These are phyloP conservation scores for Chaetomiaceae sp. DNA, from an alignment of 2,329 filamentous ascomycete species.

Conservation along the genomic window DNA sequence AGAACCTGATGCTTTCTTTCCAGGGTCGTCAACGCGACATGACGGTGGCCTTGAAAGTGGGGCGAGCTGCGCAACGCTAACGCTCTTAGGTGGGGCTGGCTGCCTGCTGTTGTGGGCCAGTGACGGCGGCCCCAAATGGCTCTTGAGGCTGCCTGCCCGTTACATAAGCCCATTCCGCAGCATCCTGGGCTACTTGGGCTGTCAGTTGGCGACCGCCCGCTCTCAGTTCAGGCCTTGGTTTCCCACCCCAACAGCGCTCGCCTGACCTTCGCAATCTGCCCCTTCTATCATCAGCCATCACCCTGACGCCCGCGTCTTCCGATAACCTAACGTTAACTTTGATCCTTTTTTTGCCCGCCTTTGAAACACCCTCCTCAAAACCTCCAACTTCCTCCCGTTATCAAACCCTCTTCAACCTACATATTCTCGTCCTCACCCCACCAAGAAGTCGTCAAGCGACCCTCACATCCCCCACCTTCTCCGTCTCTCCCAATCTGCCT, in stretches of 20 bases:
- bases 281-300: not conserved
- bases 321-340: too few relatives aligned
- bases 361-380: not conserved
- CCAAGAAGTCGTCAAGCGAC: not conserved
- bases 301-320: not conserved
- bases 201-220: not conserved
- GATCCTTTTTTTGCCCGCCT: not conserved
- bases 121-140: slow-evolving; percentile 2
- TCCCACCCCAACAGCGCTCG: not conserved
- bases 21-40: too few relatives aligned
- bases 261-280: not conserved
- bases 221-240: slow-evolving; percentile 9
- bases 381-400: too few relatives aligned
- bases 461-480: not conserved
- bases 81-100: too few relatives aligned
- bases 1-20: too few relatives aligned
- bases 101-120: too few relatives aligned
- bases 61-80: too few relatives aligned
- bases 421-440: not conserved
- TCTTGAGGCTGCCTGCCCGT: slow-evolving; percentile 1
- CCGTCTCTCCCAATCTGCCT: not conserved
- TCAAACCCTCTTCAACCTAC: not conserved
- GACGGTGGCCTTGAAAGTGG: too few relatives aligned
- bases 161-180: slow-evolving; percentile 7
- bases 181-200: not conserved